These are phyloP conservation scores for Lolium multiflorum DNA, from an alignment of 176 grass and related monocot genomes.

Conservation along the genomic window DNA sequence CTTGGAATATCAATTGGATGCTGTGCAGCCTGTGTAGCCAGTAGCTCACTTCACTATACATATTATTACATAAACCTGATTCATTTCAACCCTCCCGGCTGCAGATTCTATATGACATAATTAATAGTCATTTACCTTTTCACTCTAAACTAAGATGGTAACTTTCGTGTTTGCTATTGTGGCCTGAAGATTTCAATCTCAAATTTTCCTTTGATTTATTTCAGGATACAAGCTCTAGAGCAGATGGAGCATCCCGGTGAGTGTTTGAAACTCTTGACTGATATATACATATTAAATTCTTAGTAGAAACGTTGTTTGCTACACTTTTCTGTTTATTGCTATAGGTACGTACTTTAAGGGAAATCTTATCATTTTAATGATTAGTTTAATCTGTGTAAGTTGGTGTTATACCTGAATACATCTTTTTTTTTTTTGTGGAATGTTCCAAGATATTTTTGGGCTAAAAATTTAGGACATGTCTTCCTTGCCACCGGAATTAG, in stretches of 20 bases:
- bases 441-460: background rate
- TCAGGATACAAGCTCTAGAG: constrained; percentile 63
- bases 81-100: constrained; percentile 3
- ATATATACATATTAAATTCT: constrained; percentile 14
- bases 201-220: constrained; percentile 39
- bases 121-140: background rate
- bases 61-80: background rate
- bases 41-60: background rate
- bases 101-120: background rate
- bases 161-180: background rate
- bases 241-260: constrained; percentile 52
- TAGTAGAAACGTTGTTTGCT: constrained; percentile 7
- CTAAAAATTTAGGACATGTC: background rate
- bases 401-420: background rate
- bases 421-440: background rate
- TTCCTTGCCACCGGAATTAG: background rate
- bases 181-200: constrained; percentile 38
- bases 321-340: constrained; percentile 1
- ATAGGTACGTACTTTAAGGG: background rate
- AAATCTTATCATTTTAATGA: background rate
- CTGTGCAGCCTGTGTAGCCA: background rate
- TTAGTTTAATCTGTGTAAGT: background rate
- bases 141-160: constrained; percentile 1
- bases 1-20: constrained; percentile 11
- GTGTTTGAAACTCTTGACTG: constrained; percentile 33